A percentile compares a stretch with the other conserved stretches of the same genome.
These are phyloP conservation scores for Hirschioporus abietinus DNA, from an alignment of 768 basidiomycete genomes.

Conservation along the genomic window DNA sequence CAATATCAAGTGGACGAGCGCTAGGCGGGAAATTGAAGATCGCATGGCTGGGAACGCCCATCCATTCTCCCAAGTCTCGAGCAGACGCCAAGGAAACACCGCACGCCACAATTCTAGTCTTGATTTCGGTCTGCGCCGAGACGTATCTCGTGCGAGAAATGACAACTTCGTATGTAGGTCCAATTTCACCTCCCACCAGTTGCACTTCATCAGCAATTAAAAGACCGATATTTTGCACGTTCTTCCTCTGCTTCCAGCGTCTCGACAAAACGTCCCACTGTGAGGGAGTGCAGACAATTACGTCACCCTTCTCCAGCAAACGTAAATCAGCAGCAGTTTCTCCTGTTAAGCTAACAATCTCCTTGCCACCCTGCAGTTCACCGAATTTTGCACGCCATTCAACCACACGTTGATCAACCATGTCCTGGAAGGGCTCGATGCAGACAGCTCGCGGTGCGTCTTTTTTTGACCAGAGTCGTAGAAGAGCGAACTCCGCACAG, in stretches of 20 bases:
- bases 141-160: conserved; percentile 97
- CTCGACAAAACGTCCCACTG: conserved; percentile 97
- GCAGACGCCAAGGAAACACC: conserved; percentile 95
- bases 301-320: conserved; percentile 83
- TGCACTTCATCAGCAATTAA: conserved; percentile 96
- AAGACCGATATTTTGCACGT: conserved; percentile 88
- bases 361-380: conserved; percentile 82
- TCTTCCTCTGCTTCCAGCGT: conserved; percentile 95
- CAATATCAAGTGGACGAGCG: conserved; percentile 95
- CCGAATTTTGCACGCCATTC: conserved; percentile 90
- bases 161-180: conserved; percentile 94
- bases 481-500: conserved; percentile 92
- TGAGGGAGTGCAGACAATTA: conserved; percentile 89
- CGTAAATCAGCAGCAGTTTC: conserved; percentile 91
- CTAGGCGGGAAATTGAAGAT: conserved; percentile 99
- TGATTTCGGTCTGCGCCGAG: conserved; percentile 86
- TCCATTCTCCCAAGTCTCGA: conserved; percentile 95
- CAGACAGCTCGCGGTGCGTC: conserved; percentile 85
- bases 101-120: conserved; percentile 92
- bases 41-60: conserved; percentile 87
- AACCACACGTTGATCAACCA: conserved; percentile 85
- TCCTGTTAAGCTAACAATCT: conserved; percentile 89
- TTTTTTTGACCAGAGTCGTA: conserved; percentile 90
- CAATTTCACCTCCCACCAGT: conserved; percentile 89
- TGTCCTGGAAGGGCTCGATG: conserved; percentile 95